These are phyloP conservation scores for Ophiostoma montium DNA, from an alignment of 2,329 filamentous ascomycete species.

Conservation along the genomic window DNA sequence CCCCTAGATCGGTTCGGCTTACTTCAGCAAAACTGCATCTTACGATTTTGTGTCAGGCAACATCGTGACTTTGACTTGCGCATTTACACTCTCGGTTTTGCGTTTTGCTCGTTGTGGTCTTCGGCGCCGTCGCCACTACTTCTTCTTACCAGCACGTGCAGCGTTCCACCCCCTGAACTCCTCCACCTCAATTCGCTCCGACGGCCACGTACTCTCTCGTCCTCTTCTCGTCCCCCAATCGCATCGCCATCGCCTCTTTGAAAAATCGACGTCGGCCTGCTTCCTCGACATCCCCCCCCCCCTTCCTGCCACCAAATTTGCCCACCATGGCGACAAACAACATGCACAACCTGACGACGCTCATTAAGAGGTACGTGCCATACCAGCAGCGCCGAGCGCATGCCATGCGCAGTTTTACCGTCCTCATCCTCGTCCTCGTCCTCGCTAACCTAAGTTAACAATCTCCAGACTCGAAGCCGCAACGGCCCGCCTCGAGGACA, in stretches of 20 bases:
- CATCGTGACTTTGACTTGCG: too few relatives aligned
- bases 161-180: not conserved
- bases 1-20: not conserved
- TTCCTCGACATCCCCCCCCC: not conserved
- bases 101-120: not conserved
- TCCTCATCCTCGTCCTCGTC: too few relatives aligned
- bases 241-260: not conserved
- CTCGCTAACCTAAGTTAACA: too few relatives aligned
- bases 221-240: not conserved
- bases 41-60: too few relatives aligned
- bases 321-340: conserved; percentile 57
- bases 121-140: not conserved
- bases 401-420: too few relatives aligned
- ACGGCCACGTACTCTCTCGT: not conserved
- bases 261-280: not conserved
- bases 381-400: too few relatives aligned
- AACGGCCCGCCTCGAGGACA: conserved; percentile 90
- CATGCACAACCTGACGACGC: conserved; percentile 92
- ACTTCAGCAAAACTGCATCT: not conserved
- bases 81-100: not conserved
- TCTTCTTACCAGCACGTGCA: not conserved
- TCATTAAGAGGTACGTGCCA: conserved; percentile 81
- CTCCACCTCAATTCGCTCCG: not conserved
- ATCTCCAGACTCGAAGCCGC: conserved; percentile 82
- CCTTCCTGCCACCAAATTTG: conserved; percentile 1